Evolutionary conservation across 1,284 basidiomycete genomes (phyloP).

Genomic region (Schizophyllum amplum): DNA sequence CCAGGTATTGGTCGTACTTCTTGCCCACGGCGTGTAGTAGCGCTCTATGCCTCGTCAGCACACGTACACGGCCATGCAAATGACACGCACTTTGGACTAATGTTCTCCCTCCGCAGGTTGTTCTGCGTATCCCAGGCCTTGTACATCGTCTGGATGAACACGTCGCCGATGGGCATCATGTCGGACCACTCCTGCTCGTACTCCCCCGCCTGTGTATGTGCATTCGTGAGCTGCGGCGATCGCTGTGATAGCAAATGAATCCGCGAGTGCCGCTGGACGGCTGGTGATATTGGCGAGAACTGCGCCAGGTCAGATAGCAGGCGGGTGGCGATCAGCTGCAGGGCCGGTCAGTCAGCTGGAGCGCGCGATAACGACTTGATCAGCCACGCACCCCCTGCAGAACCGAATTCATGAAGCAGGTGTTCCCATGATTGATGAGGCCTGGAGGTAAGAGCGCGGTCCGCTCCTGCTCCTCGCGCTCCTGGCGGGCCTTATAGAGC

Average conservation of each 20-base stretch:
- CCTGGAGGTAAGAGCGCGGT: slow-evolving; percentile 61
- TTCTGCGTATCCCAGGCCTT: slow-evolving; percentile 56
- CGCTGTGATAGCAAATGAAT: slow-evolving; percentile 35
- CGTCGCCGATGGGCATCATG: slow-evolving; percentile 59
- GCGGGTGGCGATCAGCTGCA: slow-evolving; percentile 57
- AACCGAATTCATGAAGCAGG: slow-evolving; percentile 75
- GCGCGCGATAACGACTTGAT: neutral
- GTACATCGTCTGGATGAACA: slow-evolving; percentile 46
- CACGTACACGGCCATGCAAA: neutral
- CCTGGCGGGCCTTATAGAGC: slow-evolving; percentile 46
- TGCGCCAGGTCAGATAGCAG: slow-evolving; percentile 53
- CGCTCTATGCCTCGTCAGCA: slow-evolving; percentile 29
- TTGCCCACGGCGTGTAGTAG: slow-evolving; percentile 64
- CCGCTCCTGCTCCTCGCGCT: slow-evolving; percentile 53
- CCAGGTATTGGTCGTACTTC: slow-evolving; percentile 91
- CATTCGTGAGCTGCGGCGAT: slow-evolving; percentile 63
- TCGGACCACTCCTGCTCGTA: slow-evolving; percentile 44
- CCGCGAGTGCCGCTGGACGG: slow-evolving; percentile 29
- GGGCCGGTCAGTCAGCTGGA: neutral
- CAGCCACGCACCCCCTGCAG: slow-evolving; percentile 46
- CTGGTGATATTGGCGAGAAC: slow-evolving; percentile 31
- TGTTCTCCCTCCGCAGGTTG: slow-evolving; percentile 34
- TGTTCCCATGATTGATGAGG: slow-evolving; percentile 76
- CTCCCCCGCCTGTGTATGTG: slow-evolving; percentile 41
- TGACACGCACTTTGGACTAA: slow-evolving; percentile 56